A percentile compares a stretch with the other conserved stretches of the same genome.
Evolutionary conservation across 2,329 filamentous ascomycete genomes (phyloP).

Genomic region (Ophiosphaerella herpotricha): DNA sequence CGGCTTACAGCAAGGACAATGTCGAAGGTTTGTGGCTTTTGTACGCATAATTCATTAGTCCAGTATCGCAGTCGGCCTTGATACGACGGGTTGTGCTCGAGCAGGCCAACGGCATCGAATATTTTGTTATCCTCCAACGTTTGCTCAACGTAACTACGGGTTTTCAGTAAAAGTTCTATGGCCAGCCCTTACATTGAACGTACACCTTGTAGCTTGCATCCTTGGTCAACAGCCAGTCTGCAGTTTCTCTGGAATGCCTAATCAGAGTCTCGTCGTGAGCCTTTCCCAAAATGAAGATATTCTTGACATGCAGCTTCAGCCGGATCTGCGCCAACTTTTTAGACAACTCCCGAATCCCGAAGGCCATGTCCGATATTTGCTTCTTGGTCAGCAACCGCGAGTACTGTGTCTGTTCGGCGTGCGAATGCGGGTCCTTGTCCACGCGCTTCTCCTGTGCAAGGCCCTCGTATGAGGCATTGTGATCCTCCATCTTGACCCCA

Average conservation of each 20-base stretch:
- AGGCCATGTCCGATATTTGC: conserved; percentile 94
- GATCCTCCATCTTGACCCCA: conserved; percentile 29
- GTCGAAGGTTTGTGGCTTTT: conserved; percentile 85
- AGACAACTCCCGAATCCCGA: conserved; percentile 88
- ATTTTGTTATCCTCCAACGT: conserved; percentile 70
- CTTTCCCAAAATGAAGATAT: conserved; percentile 88
- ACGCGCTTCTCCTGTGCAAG: conserved; percentile 43
- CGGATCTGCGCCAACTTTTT: conserved; percentile 83
- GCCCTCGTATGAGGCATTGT: conserved; percentile 37
- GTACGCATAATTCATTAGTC: conserved; percentile 77
- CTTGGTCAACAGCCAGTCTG: conserved; percentile 77
- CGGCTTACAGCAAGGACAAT: conserved; percentile 75
- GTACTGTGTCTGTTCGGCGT: conserved; percentile 50
- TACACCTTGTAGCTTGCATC: conserved; percentile 77
- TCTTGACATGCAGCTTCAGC: conserved; percentile 78
- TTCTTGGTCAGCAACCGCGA: conserved; percentile 89
- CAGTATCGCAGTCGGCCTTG: conserved; percentile 74
- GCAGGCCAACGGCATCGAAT: conserved; percentile 73
- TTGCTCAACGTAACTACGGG: conserved; percentile 69
- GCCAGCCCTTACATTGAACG: conserved; percentile 1
- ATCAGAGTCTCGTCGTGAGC: conserved; percentile 84
- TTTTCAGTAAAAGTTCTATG: conserved; percentile 1
- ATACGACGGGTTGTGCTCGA: conserved; percentile 63
- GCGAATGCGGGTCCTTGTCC: conserved; percentile 49
- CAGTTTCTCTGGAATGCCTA: conserved; percentile 73